Conservation (phyloP, 345 rosid species). For the Dovyalis caffra region DNA sequence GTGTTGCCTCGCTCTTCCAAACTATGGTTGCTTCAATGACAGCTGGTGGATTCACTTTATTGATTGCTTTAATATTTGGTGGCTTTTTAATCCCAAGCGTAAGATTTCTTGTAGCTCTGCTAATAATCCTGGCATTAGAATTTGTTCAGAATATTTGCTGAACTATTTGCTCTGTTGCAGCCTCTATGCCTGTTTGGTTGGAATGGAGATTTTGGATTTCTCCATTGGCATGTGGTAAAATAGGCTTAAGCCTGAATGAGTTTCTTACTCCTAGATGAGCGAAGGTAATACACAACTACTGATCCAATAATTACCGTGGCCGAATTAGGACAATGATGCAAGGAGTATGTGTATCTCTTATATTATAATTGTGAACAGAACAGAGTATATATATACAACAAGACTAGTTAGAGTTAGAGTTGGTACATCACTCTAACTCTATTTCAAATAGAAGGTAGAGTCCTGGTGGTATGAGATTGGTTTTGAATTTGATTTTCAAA, state of each 20-base stretch:
- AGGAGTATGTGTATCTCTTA: no score
- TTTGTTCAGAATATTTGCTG: not conserved
- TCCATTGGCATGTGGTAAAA: conserved; percentile 65
- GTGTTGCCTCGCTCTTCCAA: conserved; percentile 57
- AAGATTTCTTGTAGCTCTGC: conserved; percentile 8
- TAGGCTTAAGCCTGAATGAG: conserved; percentile 62
- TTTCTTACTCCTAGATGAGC: conserved; percentile 78
- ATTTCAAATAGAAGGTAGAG: no score
- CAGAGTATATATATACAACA: no score
- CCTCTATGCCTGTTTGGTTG: conserved; percentile 68
- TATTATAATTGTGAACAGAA: no score
- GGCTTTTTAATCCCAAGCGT: conserved; percentile 69
- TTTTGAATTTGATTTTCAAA: no score
- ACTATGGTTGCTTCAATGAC: conserved; percentile 47
- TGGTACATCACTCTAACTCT: no score
- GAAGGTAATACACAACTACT: no score
- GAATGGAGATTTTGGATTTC: conserved; percentile 76
- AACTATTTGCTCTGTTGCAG: conserved; percentile 38
- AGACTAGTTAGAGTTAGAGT: no score
- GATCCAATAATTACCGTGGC: no score
- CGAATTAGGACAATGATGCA: no score
- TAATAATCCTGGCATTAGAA: not conserved
- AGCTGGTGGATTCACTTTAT: conserved; percentile 44
- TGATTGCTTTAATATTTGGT: conserved; percentile 45
- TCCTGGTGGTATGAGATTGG: no score